Evolutionary conservation across 31 red algal species (phyloP).

Genomic region (Asparagopsis taxiformis): DNA sequence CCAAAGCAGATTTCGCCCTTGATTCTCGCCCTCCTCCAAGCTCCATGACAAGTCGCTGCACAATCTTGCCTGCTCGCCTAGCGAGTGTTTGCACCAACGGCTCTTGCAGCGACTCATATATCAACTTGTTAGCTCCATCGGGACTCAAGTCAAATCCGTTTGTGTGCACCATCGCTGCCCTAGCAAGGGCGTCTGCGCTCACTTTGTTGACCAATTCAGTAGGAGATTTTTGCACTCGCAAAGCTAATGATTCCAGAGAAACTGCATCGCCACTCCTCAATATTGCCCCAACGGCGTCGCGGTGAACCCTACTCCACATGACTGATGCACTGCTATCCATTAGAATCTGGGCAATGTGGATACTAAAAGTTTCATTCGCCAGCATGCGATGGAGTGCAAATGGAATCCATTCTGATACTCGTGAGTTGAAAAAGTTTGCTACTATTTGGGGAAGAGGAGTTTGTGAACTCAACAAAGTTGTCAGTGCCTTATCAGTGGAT

Average conservation of each 20-base stretch:
- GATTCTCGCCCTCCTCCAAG: conserved; percentile 39
- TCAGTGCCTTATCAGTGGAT: background rate
- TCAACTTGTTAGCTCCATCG: conserved; percentile 7
- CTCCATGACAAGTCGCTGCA: conserved; percentile 74
- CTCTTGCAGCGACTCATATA: conserved; percentile 1
- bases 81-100: conserved; percentile 18
- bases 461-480: background rate
- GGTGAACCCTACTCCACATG: conserved; percentile 41
- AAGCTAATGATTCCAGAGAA: conserved; percentile 27
- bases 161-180: conserved; percentile 16
- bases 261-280: conserved; percentile 18
- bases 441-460: conserved; percentile 7
- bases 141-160: conserved; percentile 3
- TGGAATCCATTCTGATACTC: conserved; percentile 30
- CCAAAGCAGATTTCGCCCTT: conserved; percentile 23
- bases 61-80: conserved; percentile 57
- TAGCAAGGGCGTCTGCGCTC: conserved; percentile 47
- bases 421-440: conserved; percentile 18
- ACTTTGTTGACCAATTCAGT: conserved; percentile 32
- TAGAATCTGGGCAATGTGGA: conserved; percentile 20
- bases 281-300: conserved; percentile 26
- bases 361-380: conserved; percentile 5
- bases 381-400: conserved; percentile 17
- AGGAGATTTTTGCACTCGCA: conserved; percentile 7
- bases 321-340: background rate